Percentiles rank a stretch among this genome's conserved stretches.
phyloP scores from a whole-genome alignment of 129 eudicot species.

The Pittosporum tobira region DNA sequence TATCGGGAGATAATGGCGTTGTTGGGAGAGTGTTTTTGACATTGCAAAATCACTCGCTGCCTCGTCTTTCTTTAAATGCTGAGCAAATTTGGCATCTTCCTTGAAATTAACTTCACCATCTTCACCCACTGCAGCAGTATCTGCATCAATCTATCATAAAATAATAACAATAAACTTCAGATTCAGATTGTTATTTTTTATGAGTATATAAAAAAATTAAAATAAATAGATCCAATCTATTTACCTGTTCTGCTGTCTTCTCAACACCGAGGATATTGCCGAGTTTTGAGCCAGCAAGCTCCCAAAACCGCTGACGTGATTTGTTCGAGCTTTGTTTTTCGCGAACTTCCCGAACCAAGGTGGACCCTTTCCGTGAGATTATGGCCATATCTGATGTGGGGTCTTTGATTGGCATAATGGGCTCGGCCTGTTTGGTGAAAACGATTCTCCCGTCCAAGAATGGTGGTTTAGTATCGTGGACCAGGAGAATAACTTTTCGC shows the following conservation, averaged over 20 bases:
- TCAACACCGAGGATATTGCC: constrained; percentile 71
- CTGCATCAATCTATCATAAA: constrained; percentile 53
- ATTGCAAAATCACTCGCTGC: constrained; percentile 65
- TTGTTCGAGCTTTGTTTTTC: constrained; percentile 65
- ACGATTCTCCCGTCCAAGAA: constrained; percentile 70
- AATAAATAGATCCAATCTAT: neutral
- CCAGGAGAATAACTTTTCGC: constrained; percentile 54
- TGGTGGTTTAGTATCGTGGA: constrained; percentile 73
- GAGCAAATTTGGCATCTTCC: constrained; percentile 63
- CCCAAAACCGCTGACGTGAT: constrained; percentile 77
- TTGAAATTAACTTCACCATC: constrained; percentile 73
- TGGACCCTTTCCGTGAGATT: constrained; percentile 65
- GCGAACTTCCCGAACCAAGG: constrained; percentile 55
- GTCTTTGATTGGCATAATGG: constrained; percentile 63
- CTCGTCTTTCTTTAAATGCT: constrained; percentile 50
- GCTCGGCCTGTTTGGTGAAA: constrained; percentile 70
- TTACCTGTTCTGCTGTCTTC: constrained; percentile 66
- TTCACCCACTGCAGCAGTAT: constrained; percentile 65
- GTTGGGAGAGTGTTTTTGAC: constrained; percentile 56
- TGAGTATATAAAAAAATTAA: constrained; percentile 5
- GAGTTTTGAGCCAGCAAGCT: constrained; percentile 71
- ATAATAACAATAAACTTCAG: neutral
- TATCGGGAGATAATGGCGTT: constrained; percentile 63
- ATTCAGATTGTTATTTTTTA: neutral
- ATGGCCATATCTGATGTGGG: constrained; percentile 78